Conservation (phyloP, 768 basidiomycete genomes). For the Lentinula raphanica region DNA sequence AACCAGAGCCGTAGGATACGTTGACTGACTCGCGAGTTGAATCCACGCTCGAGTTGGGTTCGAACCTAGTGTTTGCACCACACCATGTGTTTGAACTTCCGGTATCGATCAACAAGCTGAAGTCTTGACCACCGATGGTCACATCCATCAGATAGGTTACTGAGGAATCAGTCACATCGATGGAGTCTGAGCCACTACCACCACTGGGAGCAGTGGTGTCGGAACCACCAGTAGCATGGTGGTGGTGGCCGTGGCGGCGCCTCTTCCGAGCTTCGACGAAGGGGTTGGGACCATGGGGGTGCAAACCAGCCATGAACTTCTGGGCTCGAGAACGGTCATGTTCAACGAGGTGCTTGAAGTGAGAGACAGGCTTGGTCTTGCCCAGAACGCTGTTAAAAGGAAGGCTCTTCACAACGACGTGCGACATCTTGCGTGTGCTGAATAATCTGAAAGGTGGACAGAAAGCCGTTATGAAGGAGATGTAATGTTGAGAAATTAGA, state of each 20-base stretch:
- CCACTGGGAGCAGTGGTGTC: constrained; percentile 9
- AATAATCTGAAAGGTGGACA: constrained; percentile 1
- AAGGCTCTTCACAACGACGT: constrained; percentile 1
- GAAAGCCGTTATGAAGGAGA: neutral
- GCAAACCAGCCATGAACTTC: constrained; percentile 49
- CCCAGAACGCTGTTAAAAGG: neutral
- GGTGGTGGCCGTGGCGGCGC: constrained; percentile 19
- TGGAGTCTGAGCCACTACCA: constrained; percentile 23
- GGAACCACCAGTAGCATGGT: constrained; percentile 9
- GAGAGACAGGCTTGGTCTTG: constrained; percentile 19
- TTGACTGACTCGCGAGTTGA: constrained; percentile 25
- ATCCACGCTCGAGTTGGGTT: constrained; percentile 12
- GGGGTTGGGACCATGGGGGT: constrained; percentile 47
- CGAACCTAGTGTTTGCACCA: constrained; percentile 44
- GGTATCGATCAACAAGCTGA: neutral
- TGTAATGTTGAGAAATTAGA: neutral
- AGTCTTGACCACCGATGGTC: constrained; percentile 34
- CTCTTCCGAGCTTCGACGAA: constrained; percentile 23
- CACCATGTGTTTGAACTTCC: constrained; percentile 54
- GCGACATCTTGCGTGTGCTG: neutral
- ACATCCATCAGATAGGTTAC: constrained; percentile 52
- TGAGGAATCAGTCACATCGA: constrained; percentile 54
- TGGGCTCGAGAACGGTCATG: constrained; percentile 50
- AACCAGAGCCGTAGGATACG: constrained; percentile 51
- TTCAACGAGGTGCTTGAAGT: constrained; percentile 43